Evolutionary conservation across 176 grass and related monocot genomes (phyloP).

Genomic region (Leersia perrieri): DNA sequence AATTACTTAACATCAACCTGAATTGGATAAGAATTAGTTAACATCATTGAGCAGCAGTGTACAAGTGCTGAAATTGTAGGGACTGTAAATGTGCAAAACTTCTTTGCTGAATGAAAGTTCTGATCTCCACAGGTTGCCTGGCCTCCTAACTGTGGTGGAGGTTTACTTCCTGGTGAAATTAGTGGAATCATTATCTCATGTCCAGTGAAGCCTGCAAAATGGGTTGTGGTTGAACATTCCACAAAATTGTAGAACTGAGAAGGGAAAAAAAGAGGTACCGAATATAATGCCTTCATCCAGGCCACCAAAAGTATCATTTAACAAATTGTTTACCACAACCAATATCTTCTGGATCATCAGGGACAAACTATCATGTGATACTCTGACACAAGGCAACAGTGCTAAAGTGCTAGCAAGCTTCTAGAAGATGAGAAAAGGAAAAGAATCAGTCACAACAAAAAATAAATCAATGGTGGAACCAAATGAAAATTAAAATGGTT

Average conservation of each 20-base stretch:
- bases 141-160: constrained; percentile 33
- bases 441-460: neutral
- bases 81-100: constrained; percentile 15
- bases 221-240: neutral
- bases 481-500: neutral
- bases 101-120: constrained; percentile 29
- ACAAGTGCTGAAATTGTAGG: constrained; percentile 45
- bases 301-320: constrained; percentile 48
- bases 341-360: constrained; percentile 61
- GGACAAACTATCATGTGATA: constrained; percentile 40
- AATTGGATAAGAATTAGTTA: constrained; percentile 52
- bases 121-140: constrained; percentile 12
- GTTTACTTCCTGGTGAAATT: constrained; percentile 44
- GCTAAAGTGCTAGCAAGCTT: constrained; percentile 55
- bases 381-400: constrained; percentile 42
- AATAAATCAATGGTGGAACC: neutral
- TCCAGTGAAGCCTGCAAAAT: constrained; percentile 41
- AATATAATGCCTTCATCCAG: constrained; percentile 42
- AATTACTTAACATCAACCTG: no score
- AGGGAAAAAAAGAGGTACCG: neutral
- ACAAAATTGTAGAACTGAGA: neutral
- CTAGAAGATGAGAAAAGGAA: constrained; percentile 26
- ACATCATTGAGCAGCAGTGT: constrained; percentile 54
- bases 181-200: constrained; percentile 43
- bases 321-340: constrained; percentile 46